These are phyloP conservation scores for Leccinum rimulosum DNA, from an alignment of 768 basidiomycete species.

Conservation along the genomic window DNA sequence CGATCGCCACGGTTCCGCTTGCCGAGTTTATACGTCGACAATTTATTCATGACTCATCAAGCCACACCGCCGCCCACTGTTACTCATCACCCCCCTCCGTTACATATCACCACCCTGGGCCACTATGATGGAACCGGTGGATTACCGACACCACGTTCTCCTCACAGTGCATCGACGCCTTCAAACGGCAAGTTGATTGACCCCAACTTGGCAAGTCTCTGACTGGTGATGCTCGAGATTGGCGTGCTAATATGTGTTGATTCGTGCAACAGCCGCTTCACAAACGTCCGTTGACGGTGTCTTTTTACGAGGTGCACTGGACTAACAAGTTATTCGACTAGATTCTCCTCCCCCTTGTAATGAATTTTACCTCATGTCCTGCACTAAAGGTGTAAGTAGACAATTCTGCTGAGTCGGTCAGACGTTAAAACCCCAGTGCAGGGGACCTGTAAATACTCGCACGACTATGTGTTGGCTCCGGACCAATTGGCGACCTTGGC, in stretches of 20 bases:
- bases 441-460: conserved; percentile 80
- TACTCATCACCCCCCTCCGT: conserved; percentile 44
- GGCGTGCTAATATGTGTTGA: conserved; percentile 9
- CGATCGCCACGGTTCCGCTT: conserved; percentile 49
- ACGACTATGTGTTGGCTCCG: conserved; percentile 69
- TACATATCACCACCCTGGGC: conserved; percentile 41
- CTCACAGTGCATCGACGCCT: conserved; percentile 35
- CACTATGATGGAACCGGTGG: conserved; percentile 53
- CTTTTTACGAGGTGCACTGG: conserved; percentile 1
- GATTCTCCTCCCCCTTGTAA: conserved; percentile 85
- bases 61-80: conserved; percentile 20
- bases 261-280: conserved; percentile 57
- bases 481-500: conserved; percentile 73
- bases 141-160: conserved; percentile 66
- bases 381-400: conserved; percentile 67
- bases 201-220: conserved; percentile 55
- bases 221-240: neutral
- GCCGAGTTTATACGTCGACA: conserved; percentile 53
- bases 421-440: conserved; percentile 26
- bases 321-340: conserved; percentile 29
- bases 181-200: conserved; percentile 46
- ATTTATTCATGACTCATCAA: conserved; percentile 40
- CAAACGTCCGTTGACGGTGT: conserved; percentile 54
- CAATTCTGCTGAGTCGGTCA: conserved; percentile 3
- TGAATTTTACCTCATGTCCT: conserved; percentile 79